Conservation (phyloP, 139 green algal genomes). For the Chlamydomonas schloesseri region DNA sequence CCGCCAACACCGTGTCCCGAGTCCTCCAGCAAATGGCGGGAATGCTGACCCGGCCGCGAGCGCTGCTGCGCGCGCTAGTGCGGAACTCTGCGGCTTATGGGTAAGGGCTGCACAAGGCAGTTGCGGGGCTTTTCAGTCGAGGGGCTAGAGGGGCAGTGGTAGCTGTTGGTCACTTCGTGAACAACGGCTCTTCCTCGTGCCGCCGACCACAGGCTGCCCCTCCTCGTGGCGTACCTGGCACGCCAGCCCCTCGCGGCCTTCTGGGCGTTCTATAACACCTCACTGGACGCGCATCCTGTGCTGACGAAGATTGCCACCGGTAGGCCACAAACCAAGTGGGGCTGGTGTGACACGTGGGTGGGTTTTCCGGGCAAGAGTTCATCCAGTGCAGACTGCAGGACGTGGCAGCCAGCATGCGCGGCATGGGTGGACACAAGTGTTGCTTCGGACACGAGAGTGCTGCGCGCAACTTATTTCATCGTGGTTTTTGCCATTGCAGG, state of each 20-base stretch:
- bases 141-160: no score
- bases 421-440: no score
- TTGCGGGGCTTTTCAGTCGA: no score
- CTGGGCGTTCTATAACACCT: constrained; percentile 40
- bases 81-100: constrained; percentile 5
- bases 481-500: constrained; percentile 23
- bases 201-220: constrained; percentile 23
- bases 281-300: constrained; percentile 27
- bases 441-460: no score
- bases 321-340: no score
- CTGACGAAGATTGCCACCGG: constrained; percentile 46
- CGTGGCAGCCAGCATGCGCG: no score
- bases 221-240: constrained; percentile 11
- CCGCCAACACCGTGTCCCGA: background rate
- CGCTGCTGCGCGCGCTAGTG: background rate
- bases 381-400: no score
- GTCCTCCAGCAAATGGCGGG: background rate
- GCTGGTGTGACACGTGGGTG: no score
- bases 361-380: no score
- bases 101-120: constrained; percentile 1
- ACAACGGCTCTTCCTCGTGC: no score
- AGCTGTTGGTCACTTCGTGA: no score
- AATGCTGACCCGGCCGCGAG: constrained; percentile 11
- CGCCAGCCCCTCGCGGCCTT: background rate
- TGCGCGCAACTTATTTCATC: background rate